phyloP scores from a whole-genome alignment of 371 early-diverging fungal genomes.

The Antonospora locustae region DNA sequence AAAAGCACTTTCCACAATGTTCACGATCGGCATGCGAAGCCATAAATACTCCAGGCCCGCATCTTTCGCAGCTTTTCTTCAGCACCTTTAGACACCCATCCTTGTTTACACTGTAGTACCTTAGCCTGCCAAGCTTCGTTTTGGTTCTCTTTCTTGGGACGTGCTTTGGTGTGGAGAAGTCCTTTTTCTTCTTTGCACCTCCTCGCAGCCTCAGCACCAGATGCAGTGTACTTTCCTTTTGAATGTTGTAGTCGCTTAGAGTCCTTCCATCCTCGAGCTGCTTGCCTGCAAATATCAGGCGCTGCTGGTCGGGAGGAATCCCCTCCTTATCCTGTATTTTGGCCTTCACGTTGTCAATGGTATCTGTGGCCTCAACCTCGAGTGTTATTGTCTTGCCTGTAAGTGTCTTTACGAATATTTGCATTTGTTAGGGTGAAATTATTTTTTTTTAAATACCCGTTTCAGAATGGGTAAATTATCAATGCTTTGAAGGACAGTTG shows the following conservation, averaged over 20 bases:
- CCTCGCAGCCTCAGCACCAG: slow-evolving; percentile 87
- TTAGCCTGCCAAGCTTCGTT: slow-evolving; percentile 88
- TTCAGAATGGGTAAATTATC: no score
- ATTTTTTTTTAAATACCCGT: slow-evolving; percentile 10
- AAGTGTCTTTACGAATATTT: slow-evolving; percentile 89
- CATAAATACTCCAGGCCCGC: slow-evolving; percentile 96
- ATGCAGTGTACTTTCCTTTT: slow-evolving; percentile 92
- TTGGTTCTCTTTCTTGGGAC: slow-evolving; percentile 39
- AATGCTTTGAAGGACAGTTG: no score
- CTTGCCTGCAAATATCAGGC: slow-evolving; percentile 97
- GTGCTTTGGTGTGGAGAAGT: slow-evolving; percentile 51
- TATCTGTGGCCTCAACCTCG: slow-evolving; percentile 83
- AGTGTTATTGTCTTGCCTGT: slow-evolving; percentile 92
- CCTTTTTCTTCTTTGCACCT: slow-evolving; percentile 60
- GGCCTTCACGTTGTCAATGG: slow-evolving; percentile 80
- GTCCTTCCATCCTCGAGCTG: slow-evolving; percentile 76
- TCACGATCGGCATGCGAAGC: slow-evolving; percentile 59
- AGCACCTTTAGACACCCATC: slow-evolving; percentile 89
- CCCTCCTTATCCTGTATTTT: slow-evolving; percentile 97
- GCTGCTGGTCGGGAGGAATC: slow-evolving; percentile 98
- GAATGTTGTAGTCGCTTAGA: slow-evolving; percentile 64
- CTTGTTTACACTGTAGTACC: slow-evolving; percentile 66
- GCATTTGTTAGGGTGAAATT: slow-evolving; percentile 56
- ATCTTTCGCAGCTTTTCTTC: slow-evolving; percentile 76
- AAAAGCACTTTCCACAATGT: slow-evolving; percentile 46